Base-by-base conservation (phyloP, 352 stramenopile genomes). In the Phytophthora citrophthora region DNA sequence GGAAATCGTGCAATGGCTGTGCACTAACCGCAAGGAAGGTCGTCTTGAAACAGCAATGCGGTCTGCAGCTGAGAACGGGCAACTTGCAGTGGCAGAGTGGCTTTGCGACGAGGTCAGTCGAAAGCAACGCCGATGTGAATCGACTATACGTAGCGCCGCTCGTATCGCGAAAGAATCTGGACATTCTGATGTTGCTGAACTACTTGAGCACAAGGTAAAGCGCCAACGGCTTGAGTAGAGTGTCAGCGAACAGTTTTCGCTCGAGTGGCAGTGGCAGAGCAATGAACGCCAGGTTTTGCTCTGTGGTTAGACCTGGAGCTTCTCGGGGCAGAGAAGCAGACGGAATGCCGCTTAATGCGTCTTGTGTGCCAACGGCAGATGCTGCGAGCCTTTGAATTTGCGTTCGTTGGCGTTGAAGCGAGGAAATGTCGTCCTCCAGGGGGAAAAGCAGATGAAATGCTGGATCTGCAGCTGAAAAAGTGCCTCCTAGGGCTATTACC, bases 291-390 rank as follows among this genome's bases (percentile, higher is more conserved):
- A 12, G 64, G 69, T 26, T 88, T 83, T 46, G 70, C 81, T 26
- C 55, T 90, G 40, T 64, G 68, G 6, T 83, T 88, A 49, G 64
- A 69, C 11, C 39, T 74, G 29, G 32, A 73, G 34, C 6, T 53
- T 50, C 54, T 39, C 8, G 16, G 26, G 5, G 45, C 34, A 43
- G 47, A 44, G 20, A 62, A 34, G 41, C 20, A 20, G 44, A 12
- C 11, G 7, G 44, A 26, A 18, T 8, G 3, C 5, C 13, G 9
- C 44, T 29, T 74, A 16, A 62, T 63, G 47, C 65, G 65, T 5
- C 41, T 74, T 18, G 68, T 90, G 24, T 81, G 69, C 53, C 83
- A 87, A 58, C 76, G 69, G 53, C 76, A 87, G 59, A 74, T 90
- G 47, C 54, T 81, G 31, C 48, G 24, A 0, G 54, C 65, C 10